Conservation (phyloP, 73 alveolate genomes). For the Symbiodinium pilosum region DNA sequence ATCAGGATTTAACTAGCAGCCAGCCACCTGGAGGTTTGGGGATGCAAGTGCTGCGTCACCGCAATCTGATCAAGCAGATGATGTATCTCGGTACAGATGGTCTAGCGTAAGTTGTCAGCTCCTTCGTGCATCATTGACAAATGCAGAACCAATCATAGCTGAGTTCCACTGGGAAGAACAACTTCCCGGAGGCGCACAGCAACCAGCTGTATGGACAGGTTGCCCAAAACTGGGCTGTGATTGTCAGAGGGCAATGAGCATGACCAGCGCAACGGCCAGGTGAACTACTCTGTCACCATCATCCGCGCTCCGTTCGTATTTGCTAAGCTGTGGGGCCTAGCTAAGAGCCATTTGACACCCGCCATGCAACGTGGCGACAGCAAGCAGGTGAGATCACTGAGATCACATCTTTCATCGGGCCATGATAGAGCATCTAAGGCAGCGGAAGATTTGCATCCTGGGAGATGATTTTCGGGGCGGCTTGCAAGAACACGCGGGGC, state of each 20-base stretch:
- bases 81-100: neutral
- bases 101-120: too few relatives aligned
- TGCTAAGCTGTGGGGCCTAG: neutral
- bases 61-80: neutral
- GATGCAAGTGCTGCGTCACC: neutral
- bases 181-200: neutral
- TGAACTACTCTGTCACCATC: neutral
- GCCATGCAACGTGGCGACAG: neutral
- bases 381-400: too few relatives aligned
- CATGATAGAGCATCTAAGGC: neutral
- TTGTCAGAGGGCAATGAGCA: too few relatives aligned
- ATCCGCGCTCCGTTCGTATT: neutral
- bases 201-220: too few relatives aligned
- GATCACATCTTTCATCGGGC: too few relatives aligned
- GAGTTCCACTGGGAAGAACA: slow-evolving; percentile 18
- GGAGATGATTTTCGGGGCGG: neutral
- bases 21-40: neutral
- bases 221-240: too few relatives aligned
- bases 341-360: neutral
- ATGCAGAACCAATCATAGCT: neutral
- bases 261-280: neutral
- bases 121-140: too few relatives aligned
- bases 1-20: too few relatives aligned
- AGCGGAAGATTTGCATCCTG: slow-evolving; percentile 4
- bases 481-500: neutral